Evolutionary conservation across 2,329 filamentous ascomycete species (phyloP), one percentile per base, ranked within the genome.

Genomic region (Phialophora expanda): DNA sequence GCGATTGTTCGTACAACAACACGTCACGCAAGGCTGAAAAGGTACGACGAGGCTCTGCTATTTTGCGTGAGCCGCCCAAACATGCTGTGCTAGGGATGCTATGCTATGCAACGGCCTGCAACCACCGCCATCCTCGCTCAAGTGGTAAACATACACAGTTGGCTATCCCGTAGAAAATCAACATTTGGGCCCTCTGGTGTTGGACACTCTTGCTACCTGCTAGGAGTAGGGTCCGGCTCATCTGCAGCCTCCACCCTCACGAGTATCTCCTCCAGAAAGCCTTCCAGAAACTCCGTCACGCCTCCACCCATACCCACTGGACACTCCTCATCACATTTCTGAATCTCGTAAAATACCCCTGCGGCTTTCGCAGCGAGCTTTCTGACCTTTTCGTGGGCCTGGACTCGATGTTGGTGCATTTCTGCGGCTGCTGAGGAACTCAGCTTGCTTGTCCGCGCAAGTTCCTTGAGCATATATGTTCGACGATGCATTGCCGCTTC

Each of bases 251-350:
- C 94, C 14, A 98, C 92, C 63, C 95, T 82, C 41, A 97, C 93
- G 24, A 99, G 81, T 26, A 99, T 90, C 81, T 99, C 95, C 77
- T 99, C 95, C 38, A 99, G 81, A 69, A 98, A 86, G 0, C 93
- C 94, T 77, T 99, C 95, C 7, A 98, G 79, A 72, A 98, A 96
- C 0, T 91, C 92, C 53, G 89, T 88, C 1, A 97, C 93, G 28
- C 94, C 93, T 53, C 92, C 89, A 0, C 93, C 94, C 94, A 98
- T 97, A 0, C 93, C 92, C 11, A 98, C 92, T 5, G 93, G 92
- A 72, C 92, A 90, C 51, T 89, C 86, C 76, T 90, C 90, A 78
- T 99, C 95, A 78, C 89, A 91, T 69, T 90, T 86, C 77, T 99
- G 94, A 74, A 99, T 92, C 76, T 97, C 93, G 74, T 89, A 90